Evolutionary conservation across 2,329 filamentous ascomycete genomes (phyloP), one percentile per base, ranked within the genome.

Genomic region (Emergomyces africanus): DNA sequence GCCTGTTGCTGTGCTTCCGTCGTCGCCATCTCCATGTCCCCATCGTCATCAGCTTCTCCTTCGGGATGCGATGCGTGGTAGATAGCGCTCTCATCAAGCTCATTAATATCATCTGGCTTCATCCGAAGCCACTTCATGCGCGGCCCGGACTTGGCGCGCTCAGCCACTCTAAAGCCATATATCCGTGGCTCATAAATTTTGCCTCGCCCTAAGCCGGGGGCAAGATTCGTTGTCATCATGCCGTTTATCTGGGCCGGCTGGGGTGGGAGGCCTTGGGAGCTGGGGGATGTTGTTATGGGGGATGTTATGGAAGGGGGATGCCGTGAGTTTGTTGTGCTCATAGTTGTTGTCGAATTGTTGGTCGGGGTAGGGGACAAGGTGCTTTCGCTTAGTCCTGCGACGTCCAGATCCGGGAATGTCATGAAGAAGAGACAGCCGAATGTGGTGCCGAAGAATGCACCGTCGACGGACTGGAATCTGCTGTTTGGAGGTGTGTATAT

Each of bases 401-500:
- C 84, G 66, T 96, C 90, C 69, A 96, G 88, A 70, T 99, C 94
- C 41, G 94, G 92, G 74, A 97, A 99, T 44, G 92, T 99, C 79
- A 99, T 92, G 72, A 99, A 90, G 78, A 99, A 99, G 61, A 99
- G 84, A 51, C 90, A 90, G 62, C 91, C 91, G 72, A 99, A 99
- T 0, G 94, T 99, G 58, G 94, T 92, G 54, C 94, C 94, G 70
- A 99, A 99, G 78, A 97, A 99, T 53, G 94, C 94, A 57, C 94
- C 94, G 66, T 99, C 94, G 39, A 99, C 94, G 2, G 90, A 92
- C 74, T 97, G 94, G 72, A 97, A 99, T 23, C 94, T 85, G 69
- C 90, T 96, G 78, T 97, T 99, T 46, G 94, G 94, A 3, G 94
- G 94, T 0, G 94, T 94, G 74, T 97, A 99, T 68, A 97, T 89